Evolutionary conservation across 2,329 filamentous ascomycete species (phyloP).

Genomic region (Cordyceps cateniannulata): DNA sequence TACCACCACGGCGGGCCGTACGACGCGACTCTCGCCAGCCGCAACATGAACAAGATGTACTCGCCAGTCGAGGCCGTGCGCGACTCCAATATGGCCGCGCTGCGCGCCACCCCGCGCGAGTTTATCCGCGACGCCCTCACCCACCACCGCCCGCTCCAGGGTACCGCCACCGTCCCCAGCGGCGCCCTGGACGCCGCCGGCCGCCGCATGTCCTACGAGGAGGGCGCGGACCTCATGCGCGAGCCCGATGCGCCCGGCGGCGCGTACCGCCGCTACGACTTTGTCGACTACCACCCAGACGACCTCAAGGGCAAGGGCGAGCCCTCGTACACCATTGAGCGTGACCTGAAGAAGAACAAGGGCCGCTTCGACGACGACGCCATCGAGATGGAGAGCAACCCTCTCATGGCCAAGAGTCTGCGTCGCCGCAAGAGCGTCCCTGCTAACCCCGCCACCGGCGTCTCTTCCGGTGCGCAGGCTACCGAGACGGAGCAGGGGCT

Average conservation of each 20-base stretch:
- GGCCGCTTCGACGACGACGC: slow-evolving; percentile 23
- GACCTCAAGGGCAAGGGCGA: slow-evolving; percentile 82
- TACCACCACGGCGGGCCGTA: slow-evolving; percentile 93
- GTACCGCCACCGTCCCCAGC: slow-evolving; percentile 68
- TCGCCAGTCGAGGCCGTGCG: slow-evolving; percentile 73
- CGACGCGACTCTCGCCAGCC: slow-evolving; percentile 69
- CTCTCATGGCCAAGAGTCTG: slow-evolving; percentile 16
- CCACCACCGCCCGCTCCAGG: slow-evolving; percentile 73
- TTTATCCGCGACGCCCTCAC: slow-evolving; percentile 68
- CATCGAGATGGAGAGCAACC: slow-evolving; percentile 42
- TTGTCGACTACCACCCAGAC: slow-evolving; percentile 62
- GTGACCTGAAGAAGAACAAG: slow-evolving; percentile 56
- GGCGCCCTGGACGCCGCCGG: slow-evolving; percentile 64
- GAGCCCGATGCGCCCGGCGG: slow-evolving; percentile 62
- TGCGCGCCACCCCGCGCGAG: slow-evolving; percentile 74
- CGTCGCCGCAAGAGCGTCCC: slow-evolving; percentile 41
- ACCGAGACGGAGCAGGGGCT: slow-evolving; percentile 16
- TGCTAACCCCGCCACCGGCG: slow-evolving; percentile 23
- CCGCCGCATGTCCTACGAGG: slow-evolving; percentile 67
- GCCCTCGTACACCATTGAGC: slow-evolving; percentile 65
- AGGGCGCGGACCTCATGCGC: slow-evolving; percentile 81
- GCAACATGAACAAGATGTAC: slow-evolving; percentile 57
- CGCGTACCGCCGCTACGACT: slow-evolving; percentile 71
- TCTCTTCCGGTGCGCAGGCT: slow-evolving; percentile 18
- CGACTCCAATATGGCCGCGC: slow-evolving; percentile 65